A percentile compares a stretch with the other conserved stretches of the same genome.
Conservation (phyloP, 1,284 basidiomycete genomes). For the Marasmius tenuissimus region DNA sequence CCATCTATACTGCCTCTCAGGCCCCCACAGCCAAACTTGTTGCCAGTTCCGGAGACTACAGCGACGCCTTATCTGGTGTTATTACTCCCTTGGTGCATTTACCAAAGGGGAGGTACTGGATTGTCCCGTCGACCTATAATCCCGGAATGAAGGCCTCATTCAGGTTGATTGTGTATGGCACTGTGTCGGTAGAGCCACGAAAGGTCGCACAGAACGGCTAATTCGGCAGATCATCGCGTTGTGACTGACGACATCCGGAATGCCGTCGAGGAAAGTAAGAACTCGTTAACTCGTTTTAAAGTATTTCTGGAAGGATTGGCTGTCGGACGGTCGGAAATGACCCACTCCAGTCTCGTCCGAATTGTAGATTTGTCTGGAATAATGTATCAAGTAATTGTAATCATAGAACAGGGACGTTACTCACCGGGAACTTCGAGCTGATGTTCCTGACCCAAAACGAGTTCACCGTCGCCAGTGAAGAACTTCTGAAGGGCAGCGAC, state of each 20-base stretch:
- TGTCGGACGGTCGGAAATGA: slow-evolving; percentile 67
- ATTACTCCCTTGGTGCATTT: slow-evolving; percentile 55
- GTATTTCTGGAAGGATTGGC: slow-evolving; percentile 78
- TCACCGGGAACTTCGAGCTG: slow-evolving; percentile 12
- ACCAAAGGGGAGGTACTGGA: slow-evolving; percentile 63
- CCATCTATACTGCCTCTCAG: slow-evolving; percentile 46
- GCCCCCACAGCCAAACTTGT: slow-evolving; percentile 43
- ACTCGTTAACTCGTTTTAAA: slow-evolving; percentile 79
- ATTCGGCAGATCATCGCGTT: neutral
- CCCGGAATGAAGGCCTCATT: slow-evolving; percentile 59
- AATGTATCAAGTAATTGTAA: neutral
- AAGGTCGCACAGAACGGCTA: neutral
- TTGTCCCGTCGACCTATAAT: slow-evolving; percentile 74
- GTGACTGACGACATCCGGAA: neutral
- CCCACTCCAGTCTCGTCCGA: slow-evolving; percentile 76
- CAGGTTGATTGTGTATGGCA: slow-evolving; percentile 63
- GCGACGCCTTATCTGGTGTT: slow-evolving; percentile 70
- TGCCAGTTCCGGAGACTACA: slow-evolving; percentile 76
- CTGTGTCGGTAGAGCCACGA: slow-evolving; percentile 20
- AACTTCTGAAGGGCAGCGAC: slow-evolving; percentile 56
- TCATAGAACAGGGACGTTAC: slow-evolving; percentile 6
- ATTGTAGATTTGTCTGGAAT: slow-evolving; percentile 55
- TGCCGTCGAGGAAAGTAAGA: slow-evolving; percentile 46
- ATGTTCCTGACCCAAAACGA: slow-evolving; percentile 12
- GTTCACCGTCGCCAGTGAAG: slow-evolving; percentile 54